Conservation (phyloP, 305 asterid species). For the Lippia alba region DNA sequence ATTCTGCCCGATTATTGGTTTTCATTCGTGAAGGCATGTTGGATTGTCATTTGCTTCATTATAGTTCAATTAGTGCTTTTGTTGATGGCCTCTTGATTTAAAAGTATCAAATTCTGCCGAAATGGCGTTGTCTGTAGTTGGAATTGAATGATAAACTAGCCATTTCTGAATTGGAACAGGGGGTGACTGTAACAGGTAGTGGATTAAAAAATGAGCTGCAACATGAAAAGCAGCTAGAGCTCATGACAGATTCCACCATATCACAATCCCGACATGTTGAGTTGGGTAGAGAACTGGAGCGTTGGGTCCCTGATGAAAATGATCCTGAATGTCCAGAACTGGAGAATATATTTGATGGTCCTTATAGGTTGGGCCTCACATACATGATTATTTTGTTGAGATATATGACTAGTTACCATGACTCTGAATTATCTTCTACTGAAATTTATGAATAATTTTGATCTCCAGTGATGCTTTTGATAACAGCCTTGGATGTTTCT, state of each 20-base stretch:
- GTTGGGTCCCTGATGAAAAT: conserved; percentile 70
- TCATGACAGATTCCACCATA: conserved; percentile 64
- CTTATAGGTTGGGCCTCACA: conserved; percentile 49
- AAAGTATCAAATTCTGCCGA: background rate
- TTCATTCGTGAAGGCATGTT: conserved; percentile 12
- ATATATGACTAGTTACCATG: background rate
- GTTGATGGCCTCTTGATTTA: background rate
- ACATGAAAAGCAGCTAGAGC: conserved; percentile 53
- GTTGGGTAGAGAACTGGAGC: conserved; percentile 60
- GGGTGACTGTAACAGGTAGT: conserved; percentile 55
- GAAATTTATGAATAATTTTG: background rate
- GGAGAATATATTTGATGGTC: conserved; percentile 67
- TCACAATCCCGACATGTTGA: conserved; percentile 61
- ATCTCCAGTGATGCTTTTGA: background rate
- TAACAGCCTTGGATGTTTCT: conserved; percentile 4
- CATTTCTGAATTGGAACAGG: conserved; percentile 49
- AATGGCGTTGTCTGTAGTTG: background rate
- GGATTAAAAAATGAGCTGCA: conserved; percentile 50
- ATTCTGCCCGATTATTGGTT: background rate
- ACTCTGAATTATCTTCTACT: background rate
- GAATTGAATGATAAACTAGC: conserved; percentile 13
- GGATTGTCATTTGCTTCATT: conserved; percentile 15
- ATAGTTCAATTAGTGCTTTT: background rate
- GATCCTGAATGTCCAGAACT: conserved; percentile 58
- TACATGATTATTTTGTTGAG: background rate